These are phyloP conservation scores for Trametes cinnabarina DNA, from an alignment of 768 basidiomycete genomes.

Conservation along the genomic window DNA sequence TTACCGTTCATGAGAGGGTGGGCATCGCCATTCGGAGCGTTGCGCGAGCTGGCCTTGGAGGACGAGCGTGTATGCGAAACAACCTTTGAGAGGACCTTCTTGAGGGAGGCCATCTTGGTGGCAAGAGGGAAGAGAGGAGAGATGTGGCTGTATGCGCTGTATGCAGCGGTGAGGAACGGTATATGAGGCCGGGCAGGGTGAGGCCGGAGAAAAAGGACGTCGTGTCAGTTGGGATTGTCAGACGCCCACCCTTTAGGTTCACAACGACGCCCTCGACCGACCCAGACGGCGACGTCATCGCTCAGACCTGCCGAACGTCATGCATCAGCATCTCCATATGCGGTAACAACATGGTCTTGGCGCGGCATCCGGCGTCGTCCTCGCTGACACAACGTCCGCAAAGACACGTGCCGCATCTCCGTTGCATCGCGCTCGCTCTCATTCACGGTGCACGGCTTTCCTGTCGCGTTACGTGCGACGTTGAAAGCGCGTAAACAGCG, in stretches of 20 bases:
- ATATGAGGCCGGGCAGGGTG: slow-evolving; percentile 1
- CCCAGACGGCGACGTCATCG: slow-evolving; percentile 16
- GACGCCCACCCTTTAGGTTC: background rate
- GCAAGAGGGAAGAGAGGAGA: background rate
- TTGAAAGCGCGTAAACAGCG: background rate
- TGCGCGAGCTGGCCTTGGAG: slow-evolving; percentile 10
- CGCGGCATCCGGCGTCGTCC: background rate
- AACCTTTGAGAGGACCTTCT: slow-evolving; percentile 21
- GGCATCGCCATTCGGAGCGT: slow-evolving; percentile 6
- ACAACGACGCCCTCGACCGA: slow-evolving; percentile 7
- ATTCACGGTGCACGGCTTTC: no score
- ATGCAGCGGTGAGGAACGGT: background rate
- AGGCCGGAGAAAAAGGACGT: background rate
- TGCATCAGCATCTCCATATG: slow-evolving; percentile 10
- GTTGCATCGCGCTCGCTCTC: background rate
- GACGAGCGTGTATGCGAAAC: slow-evolving; percentile 14
- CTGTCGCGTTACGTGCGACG: background rate
- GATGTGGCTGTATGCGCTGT: slow-evolving; percentile 7
- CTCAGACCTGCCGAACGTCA: slow-evolving; percentile 3
- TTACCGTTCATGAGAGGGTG: slow-evolving; percentile 17
- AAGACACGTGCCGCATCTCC: background rate
- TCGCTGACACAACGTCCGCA: slow-evolving; percentile 1
- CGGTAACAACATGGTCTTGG: background rate
- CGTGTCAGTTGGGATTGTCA: background rate
- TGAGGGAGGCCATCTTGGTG: slow-evolving; percentile 21